Percentiles rank a stretch among this genome's conserved stretches.
Evolutionary conservation across 371 early-diverging fungal species (phyloP).

Genomic region (Lichtheimia corymbifera): DNA sequence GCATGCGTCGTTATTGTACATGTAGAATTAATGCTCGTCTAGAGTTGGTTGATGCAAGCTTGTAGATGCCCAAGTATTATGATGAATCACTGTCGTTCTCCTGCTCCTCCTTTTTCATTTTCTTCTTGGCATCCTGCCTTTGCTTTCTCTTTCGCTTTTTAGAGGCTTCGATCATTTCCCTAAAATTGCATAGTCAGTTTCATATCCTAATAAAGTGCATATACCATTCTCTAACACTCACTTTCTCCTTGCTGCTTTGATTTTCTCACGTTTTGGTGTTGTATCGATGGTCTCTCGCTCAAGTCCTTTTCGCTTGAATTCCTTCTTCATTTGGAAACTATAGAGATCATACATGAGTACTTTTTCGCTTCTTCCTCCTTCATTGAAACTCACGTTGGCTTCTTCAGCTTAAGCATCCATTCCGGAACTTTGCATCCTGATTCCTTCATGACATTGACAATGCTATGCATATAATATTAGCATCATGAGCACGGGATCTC

Average conservation of each 20-base stretch:
- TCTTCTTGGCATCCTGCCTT: constrained; percentile 22
- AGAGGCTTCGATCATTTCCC: constrained; percentile 45
- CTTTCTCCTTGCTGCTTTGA: constrained; percentile 27
- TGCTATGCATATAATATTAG: constrained; percentile 33
- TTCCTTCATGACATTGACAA: constrained; percentile 95
- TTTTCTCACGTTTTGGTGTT: constrained; percentile 34
- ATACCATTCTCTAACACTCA: constrained; percentile 11
- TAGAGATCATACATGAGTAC: neutral
- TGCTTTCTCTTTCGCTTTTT: constrained; percentile 34
- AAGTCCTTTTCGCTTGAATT: constrained; percentile 26
- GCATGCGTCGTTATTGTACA: too few species aligned
- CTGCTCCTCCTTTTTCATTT: constrained; percentile 18
- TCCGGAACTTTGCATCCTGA: constrained; percentile 96
- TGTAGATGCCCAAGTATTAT: neutral
- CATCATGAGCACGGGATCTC: neutral
- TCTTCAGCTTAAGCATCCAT: constrained; percentile 93
- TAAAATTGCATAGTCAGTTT: constrained; percentile 10
- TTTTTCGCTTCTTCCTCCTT: neutral
- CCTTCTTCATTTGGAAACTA: constrained; percentile 26
- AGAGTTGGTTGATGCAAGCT: too few species aligned
- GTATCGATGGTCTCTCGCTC: constrained; percentile 35
- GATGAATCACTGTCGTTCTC: neutral
- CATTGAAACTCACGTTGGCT: constrained; percentile 52
- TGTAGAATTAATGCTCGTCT: too few species aligned
- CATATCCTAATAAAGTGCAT: neutral